Evolutionary conservation across 2,329 filamentous ascomycete genomes (phyloP), one percentile per base, ranked within the genome.

Genomic region (Fusarium subglutinans): DNA sequence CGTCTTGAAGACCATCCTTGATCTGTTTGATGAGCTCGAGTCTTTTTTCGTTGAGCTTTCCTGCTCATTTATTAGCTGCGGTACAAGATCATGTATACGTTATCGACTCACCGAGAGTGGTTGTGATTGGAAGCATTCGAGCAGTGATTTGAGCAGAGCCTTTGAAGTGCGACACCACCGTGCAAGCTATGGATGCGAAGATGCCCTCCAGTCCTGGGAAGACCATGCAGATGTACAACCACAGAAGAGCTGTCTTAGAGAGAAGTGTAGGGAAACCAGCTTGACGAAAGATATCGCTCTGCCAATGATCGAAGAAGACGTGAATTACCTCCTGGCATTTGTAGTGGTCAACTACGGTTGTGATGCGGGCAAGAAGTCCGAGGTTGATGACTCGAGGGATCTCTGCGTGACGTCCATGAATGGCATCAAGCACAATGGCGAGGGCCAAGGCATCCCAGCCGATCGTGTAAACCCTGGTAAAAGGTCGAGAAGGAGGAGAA

Each of bases 311-410:
- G 1, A 24, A 18, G 17, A 24, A 44, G n/a, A 24, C 5, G 15
- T 44, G 43, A 12, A 44, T 44, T 0, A 18, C n/a, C 43, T 17
- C n/a, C 17, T 44, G 43, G 43, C 15, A 44, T 24, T 24, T 24
- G 22, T 70, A 74, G 13, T 70, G 47, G 17, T 72, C 65, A 11
- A 66, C 47, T 1, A 74, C 26, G 11, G 63, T 58, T 6, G 65
- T 26, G 13, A 74, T 35, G 2, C 65, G 57, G 12, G 38, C n/a
- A 1, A 74, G 22, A 1, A 60, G 63, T 4, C 48, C 33, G 4
- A 70, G 6, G 5, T 8, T 45, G 11, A 67, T 6, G 3, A 15
- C 8, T 1, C 24, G 33, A 8, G 59, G 69, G 0, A 65, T 35
- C 3, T 20, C 43, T 20, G 17, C 15, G 13, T 57, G 20, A 6